Percentiles rank a stretch among this genome's conserved stretches.
Evolutionary conservation across 345 rosid species (phyloP).

Genomic region (Firmiana major): DNA sequence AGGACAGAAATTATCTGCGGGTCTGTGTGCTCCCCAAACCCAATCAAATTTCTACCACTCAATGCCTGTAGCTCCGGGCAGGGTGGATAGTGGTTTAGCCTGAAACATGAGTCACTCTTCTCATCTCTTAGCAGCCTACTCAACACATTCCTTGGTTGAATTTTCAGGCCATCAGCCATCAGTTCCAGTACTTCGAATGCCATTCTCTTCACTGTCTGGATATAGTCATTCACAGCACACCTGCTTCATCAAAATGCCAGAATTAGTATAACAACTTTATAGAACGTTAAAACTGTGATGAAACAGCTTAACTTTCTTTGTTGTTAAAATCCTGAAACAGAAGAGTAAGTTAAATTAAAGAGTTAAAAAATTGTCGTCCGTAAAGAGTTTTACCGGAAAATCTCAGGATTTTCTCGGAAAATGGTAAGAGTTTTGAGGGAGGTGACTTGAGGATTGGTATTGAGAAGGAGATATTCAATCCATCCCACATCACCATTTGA

Average conservation of each 20-base stretch:
- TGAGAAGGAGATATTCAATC: constrained; percentile 77
- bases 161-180: constrained; percentile 64
- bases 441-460: constrained; percentile 38
- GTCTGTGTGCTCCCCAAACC: constrained; percentile 93
- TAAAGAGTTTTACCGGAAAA: constrained; percentile 44
- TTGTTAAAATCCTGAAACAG: not conserved
- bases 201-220: constrained; percentile 52
- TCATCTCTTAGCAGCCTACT: constrained; percentile 72
- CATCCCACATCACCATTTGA: constrained; percentile 80
- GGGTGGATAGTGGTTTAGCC: constrained; percentile 85
- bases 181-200: constrained; percentile 64
- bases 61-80: constrained; percentile 30
- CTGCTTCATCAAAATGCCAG: constrained; percentile 28
- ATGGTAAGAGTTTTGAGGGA: constrained; percentile 39
- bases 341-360: not conserved
- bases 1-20: constrained; percentile 87
- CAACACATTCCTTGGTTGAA: constrained; percentile 47
- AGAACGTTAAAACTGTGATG: not conserved
- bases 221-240: constrained; percentile 53
- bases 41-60: constrained; percentile 37
- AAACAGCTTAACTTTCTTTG: not conserved
- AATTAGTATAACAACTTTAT: not conserved
- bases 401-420: constrained; percentile 40
- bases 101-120: constrained; percentile 69
- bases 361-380: not conserved